Evolutionary conservation across 1,284 basidiomycete genomes (phyloP), one percentile per base, ranked within the genome.

Genomic region (Papiliotrema fonsecae): DNA sequence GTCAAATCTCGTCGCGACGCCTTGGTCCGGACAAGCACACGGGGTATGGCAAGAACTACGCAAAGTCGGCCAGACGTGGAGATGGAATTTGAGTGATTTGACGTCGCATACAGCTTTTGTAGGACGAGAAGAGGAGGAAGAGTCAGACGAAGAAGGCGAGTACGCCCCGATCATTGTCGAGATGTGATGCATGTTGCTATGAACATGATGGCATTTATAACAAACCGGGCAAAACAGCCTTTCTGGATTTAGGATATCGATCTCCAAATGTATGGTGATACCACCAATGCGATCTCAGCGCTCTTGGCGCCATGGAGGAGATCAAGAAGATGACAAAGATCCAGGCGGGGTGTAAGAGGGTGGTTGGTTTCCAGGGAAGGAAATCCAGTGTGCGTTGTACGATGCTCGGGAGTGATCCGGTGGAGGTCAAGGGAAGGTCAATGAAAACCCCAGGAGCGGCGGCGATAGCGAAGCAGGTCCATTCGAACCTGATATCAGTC

Each of bases 201-300:
- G 19, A n/a, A 31, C 42, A 32, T 32, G 18, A 10, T 18, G 24
- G 4, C 4, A 26, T 26, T 38, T 69, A 84, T 21, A 86, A 66
- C n/a, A 88, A 5, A 51, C 78, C 80, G 0, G 87, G 87, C 35
- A 89, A 73, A 26, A 85, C 78, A 2, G 78, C 80, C 60, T 78
- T 83, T 49, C 87, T 76, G 4, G 81, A 76, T 43, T 75, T 76
- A 0, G 86, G 86, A 63, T 87, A 89, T 27, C 80, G 77, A 1
- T 77, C 54, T n/a, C 57, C 77, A 65, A 93, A 91, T 41, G 79
- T 83, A 45, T 74, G 56, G 38, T 78, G 79, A 70, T 93, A 92
- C 90, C 90, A 93, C 54, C 61, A 62, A 62, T 93, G 89, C 3
- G 87, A 88, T 47, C 80, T 82, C 50, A 83, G 78, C 4, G 90